Conservation (phyloP, 805 yeast genomes). For the Suhomyces prunicola region DNA sequence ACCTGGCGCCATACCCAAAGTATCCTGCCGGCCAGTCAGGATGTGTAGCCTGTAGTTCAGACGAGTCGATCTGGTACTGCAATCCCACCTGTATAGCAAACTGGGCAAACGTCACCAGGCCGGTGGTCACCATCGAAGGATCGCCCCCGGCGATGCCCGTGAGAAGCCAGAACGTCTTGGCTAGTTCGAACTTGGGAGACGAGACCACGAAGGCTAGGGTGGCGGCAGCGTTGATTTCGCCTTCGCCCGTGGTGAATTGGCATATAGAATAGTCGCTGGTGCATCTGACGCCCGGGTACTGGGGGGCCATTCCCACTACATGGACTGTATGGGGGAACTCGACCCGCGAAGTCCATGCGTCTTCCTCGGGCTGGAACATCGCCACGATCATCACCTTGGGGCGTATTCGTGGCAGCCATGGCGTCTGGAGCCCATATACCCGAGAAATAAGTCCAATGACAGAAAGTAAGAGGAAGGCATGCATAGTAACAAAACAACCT, state of each 20-base stretch:
- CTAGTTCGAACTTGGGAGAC: constrained; percentile 53
- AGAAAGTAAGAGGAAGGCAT: background rate
- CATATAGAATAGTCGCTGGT: constrained; percentile 50
- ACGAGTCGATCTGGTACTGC: constrained; percentile 55
- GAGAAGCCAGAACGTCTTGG: constrained; percentile 57
- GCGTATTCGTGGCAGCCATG: background rate
- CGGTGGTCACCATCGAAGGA: constrained; percentile 53
- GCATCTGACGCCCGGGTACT: constrained; percentile 57
- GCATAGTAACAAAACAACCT: background rate
- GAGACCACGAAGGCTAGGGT: constrained; percentile 52
- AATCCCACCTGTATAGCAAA: constrained; percentile 61
- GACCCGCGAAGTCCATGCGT: background rate
- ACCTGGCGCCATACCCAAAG: constrained; percentile 51
- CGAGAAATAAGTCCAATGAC: background rate
- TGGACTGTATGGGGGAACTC: constrained; percentile 43
- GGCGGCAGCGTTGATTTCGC: constrained; percentile 64
- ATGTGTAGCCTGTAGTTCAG: constrained; percentile 22
- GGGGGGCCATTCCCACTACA: constrained; percentile 61
- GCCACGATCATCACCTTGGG: constrained; percentile 3
- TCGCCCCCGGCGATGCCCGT: constrained; percentile 68
- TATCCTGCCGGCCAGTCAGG: constrained; percentile 60
- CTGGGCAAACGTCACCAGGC: constrained; percentile 57
- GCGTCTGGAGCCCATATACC: background rate
- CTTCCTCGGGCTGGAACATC: constrained; percentile 3
- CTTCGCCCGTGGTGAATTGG: constrained; percentile 67